These are phyloP conservation scores for Penicillium corylophilum DNA, from an alignment of 2,329 filamentous ascomycete genomes.

Conservation along the genomic window DNA sequence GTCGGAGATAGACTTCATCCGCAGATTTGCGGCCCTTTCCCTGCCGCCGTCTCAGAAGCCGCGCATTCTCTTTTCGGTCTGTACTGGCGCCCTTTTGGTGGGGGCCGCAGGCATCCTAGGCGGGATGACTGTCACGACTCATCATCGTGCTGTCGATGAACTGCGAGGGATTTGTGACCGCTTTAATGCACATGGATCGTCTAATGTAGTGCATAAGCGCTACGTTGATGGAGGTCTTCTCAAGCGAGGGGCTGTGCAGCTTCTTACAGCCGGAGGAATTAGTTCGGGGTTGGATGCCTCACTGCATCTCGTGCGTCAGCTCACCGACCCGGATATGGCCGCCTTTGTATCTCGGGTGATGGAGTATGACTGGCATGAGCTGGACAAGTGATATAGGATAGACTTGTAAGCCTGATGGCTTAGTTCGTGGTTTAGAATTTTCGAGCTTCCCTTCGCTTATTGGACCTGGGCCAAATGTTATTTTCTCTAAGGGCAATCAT, in stretches of 20 bases:
- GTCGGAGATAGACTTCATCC: conserved; percentile 24
- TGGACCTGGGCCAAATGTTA: not conserved
- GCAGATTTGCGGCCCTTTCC: conserved; percentile 20
- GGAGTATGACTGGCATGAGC: conserved; percentile 73
- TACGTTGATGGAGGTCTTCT: conserved; percentile 21
- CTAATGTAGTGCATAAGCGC: conserved; percentile 19
- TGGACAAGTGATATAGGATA: conserved; percentile 6
- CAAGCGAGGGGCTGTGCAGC: conserved; percentile 56
- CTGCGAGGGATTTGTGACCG: conserved; percentile 23
- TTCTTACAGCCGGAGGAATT: conserved; percentile 78
- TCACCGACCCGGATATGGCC: conserved; percentile 75
- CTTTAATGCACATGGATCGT: conserved; percentile 3
- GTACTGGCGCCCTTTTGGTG: conserved; percentile 40
- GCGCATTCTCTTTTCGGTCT: conserved; percentile 41
- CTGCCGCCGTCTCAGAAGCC: conserved; percentile 21
- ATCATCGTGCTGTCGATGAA: conserved; percentile 31
- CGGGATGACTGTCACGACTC: conserved; percentile 39
- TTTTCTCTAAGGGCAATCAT: not conserved
- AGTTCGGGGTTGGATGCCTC: conserved; percentile 79
- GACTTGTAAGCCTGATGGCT: not conserved
- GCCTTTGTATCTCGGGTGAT: conserved; percentile 71
- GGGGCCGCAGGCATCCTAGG: conserved; percentile 38
- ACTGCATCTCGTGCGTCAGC: conserved; percentile 78
- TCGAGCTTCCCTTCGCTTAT: not conserved
- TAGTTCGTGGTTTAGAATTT: too few species aligned